Base-by-base conservation (phyloP, 257 asterid species). In the Rhazya stricta region DNA sequence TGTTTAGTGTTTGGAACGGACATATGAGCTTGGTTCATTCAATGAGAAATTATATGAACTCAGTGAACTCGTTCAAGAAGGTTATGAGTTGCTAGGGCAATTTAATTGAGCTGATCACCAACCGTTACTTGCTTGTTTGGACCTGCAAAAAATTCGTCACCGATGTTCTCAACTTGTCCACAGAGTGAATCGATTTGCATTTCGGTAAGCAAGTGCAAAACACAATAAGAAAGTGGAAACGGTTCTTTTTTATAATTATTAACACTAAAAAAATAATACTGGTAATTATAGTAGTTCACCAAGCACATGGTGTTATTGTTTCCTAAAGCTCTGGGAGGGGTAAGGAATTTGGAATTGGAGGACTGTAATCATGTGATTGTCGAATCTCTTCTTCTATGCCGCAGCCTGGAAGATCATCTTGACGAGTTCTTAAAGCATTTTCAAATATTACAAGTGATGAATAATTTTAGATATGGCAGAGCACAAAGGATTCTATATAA, bases 341-440 rank as follows among this genome's bases (percentile, higher is more conserved):
- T n/a, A n/a, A 19, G n/a, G 7, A 48, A 60, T n/a, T 2, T 7
- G 66, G 29, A 25, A 37, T 9, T 67, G 54, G 54, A 53, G 27
- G 25, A 45, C 25, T 12, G 30, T n/a, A 76, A 29, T n/a, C 37
- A 21, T 23, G 41, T 10, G 11, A 19, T 30, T 36, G 4, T 4
- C 36, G 10, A 45, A 54, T 37, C 4, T 71, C 43, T 11, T 29
- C 43, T 18, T 61, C 87, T 90, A 92, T 43, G 91, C 39, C 8
- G 98, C 91, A 43, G 89, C 51, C 74, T 91, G 98, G 81, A 92
- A 85, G 36, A 91, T 86, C 97, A 92, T 92, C 90, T 92, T 97
- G 2, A 91, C 97, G 81, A 92, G 89, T 77, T 92, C 98, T 96
- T 92, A 90, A 79, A 80, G 32, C 61, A 79, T 23, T 43, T 37